Percentiles rank a stretch among this genome's conserved stretches.
These are phyloP conservation scores for Emergomyces africanus DNA, from an alignment of 2,329 filamentous ascomycete species.

Conservation along the genomic window DNA sequence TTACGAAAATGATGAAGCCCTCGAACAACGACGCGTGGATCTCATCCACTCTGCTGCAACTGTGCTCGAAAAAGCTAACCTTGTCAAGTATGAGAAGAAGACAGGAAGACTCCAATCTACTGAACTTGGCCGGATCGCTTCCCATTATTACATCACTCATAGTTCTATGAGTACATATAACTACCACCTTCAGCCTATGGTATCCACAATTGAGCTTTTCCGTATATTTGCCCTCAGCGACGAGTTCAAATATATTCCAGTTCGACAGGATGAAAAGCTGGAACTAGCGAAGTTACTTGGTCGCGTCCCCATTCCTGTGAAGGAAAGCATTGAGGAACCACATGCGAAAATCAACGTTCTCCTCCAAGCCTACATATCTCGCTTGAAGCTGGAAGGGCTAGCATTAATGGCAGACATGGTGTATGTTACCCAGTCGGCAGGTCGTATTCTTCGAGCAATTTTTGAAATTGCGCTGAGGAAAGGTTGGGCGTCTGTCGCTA, in stretches of 20 bases:
- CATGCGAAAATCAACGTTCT: constrained; percentile 98
- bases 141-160: constrained; percentile 96
- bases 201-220: constrained; percentile 91
- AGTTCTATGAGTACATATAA: constrained; percentile 97
- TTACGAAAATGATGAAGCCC: constrained; percentile 78
- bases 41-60: constrained; percentile 86
- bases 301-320: constrained; percentile 87
- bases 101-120: constrained; percentile 78
- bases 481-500: constrained; percentile 87
- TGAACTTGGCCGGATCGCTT: constrained; percentile 88
- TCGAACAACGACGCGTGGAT: constrained; percentile 97
- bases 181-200: constrained; percentile 82
- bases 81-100: constrained; percentile 94
- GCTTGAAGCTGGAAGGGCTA: constrained; percentile 83
- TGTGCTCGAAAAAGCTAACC: constrained; percentile 71
- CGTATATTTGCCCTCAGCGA: constrained; percentile 90
- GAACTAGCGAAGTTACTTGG: constrained; percentile 85
- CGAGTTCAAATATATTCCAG: constrained; percentile 98
- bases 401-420: constrained; percentile 98
- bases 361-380: constrained; percentile 89
- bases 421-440: constrained; percentile 95
- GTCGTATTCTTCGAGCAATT: constrained; percentile 85
- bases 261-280: constrained; percentile 93
- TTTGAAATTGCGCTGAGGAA: constrained; percentile 98
- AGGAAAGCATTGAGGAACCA: constrained; percentile 92